These are phyloP conservation scores for Aschersonia sp. DNA, from an alignment of 2,329 filamentous ascomycete species.

Conservation along the genomic window DNA sequence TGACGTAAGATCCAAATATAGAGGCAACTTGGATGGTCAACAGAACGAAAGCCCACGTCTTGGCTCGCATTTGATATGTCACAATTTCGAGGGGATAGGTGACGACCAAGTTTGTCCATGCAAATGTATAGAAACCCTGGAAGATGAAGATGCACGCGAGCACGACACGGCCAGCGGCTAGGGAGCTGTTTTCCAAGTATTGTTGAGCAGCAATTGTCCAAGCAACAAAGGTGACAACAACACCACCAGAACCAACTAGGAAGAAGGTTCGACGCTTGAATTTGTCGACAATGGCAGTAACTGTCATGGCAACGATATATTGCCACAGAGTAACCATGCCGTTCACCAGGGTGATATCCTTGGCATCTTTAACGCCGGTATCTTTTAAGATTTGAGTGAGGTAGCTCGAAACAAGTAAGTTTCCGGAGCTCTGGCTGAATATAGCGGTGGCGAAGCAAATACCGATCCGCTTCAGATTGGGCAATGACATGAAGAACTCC, in stretches of 20 bases:
- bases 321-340: slow-evolving; percentile 26
- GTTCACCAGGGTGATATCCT: slow-evolving; percentile 25
- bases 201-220: slow-evolving; percentile 24
- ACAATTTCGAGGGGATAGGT: slow-evolving; percentile 27
- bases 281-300: slow-evolving; percentile 20
- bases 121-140: slow-evolving; percentile 25
- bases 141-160: slow-evolving; percentile 27
- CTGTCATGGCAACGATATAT: slow-evolving; percentile 23
- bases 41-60: slow-evolving; percentile 24
- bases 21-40: slow-evolving; percentile 22
- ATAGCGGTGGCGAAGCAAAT: slow-evolving; percentile 24
- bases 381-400: slow-evolving; percentile 22
- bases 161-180: slow-evolving; percentile 18
- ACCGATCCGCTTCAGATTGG: slow-evolving; percentile 24
- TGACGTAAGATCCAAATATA: slow-evolving; percentile 24
- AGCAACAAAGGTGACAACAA: slow-evolving; percentile 22
- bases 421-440: slow-evolving; percentile 26
- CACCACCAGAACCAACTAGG: slow-evolving; percentile 21
- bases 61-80: slow-evolving; percentile 26
- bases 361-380: slow-evolving; percentile 20
- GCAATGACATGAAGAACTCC: slow-evolving; percentile 22
- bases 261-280: slow-evolving; percentile 24
- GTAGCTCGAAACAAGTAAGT: slow-evolving; percentile 26
- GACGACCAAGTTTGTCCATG: slow-evolving; percentile 27
- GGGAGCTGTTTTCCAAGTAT: slow-evolving; percentile 17